phyloP scores from a whole-genome alignment of 257 asterid species.

The Solanum medicagineum region DNA sequence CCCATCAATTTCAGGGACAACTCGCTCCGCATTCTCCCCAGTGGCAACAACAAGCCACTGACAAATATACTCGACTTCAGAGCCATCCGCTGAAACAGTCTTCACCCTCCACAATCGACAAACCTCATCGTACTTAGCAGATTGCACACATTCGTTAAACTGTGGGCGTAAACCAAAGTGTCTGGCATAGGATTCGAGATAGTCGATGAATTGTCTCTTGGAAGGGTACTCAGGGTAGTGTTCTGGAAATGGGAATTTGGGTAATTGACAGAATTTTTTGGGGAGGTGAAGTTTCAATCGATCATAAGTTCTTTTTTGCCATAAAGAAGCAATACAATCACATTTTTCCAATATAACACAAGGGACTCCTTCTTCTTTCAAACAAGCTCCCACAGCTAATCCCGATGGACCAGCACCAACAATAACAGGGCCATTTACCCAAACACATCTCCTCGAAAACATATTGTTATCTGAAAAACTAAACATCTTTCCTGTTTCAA shows the following conservation, averaged over 20 bases:
- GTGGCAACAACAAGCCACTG: conserved; percentile 71
- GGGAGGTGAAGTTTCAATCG: conserved; percentile 44
- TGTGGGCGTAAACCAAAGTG: conserved; percentile 29
- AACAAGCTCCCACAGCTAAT: conserved; percentile 38
- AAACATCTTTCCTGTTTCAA: conserved; percentile 12
- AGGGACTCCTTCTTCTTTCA: conserved; percentile 23
- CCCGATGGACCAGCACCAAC: conserved; percentile 69
- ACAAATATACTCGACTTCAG: conserved; percentile 51
- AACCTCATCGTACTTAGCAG: conserved; percentile 48
- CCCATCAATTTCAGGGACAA: conserved; percentile 43
- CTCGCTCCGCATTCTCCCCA: conserved; percentile 58
- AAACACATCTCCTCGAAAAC: conserved; percentile 25
- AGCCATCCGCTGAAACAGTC: background rate
- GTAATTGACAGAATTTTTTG: conserved; percentile 47
- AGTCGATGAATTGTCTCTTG: conserved; percentile 43
- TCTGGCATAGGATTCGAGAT: conserved; percentile 40
- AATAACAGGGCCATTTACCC: conserved; percentile 61
- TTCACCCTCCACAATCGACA: conserved; percentile 49
- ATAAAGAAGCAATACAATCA: conserved; percentile 38
- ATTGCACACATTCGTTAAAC: conserved; percentile 41
- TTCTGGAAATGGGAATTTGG: conserved; percentile 44
- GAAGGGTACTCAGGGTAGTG: conserved; percentile 47
- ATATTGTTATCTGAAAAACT: conserved; percentile 8
- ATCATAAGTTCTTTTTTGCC: conserved; percentile 39
- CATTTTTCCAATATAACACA: conserved; percentile 25